phyloP scores from a whole-genome alignment of 257 asterid species.

The Paraleonurus japonicus region DNA sequence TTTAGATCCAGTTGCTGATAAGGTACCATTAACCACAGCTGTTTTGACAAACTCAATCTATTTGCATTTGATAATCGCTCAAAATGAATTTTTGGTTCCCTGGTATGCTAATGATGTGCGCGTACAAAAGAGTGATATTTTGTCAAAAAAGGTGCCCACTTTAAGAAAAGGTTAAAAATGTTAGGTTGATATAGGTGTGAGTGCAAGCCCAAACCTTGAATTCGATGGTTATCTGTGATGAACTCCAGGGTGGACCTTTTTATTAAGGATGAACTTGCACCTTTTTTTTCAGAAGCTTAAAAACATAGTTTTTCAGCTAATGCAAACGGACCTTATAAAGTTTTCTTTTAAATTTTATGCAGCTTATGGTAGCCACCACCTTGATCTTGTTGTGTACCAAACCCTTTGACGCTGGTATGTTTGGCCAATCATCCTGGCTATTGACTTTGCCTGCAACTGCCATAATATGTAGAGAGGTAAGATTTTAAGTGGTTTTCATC shows the following conservation, averaged over 20 bases:
- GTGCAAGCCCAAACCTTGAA: conserved; percentile 9
- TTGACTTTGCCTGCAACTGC: conserved; percentile 85
- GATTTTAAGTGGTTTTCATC: neutral
- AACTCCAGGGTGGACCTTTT: neutral
- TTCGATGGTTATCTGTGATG: neutral
- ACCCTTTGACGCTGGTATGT: conserved; percentile 67
- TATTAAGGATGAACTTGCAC: conserved; percentile 1
- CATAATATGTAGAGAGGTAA: conserved; percentile 95
- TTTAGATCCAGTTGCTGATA: conserved; percentile 99
- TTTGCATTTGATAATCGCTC: conserved; percentile 3
- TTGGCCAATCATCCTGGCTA: conserved; percentile 85
- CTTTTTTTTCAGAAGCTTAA: neutral
- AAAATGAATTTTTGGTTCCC: neutral
- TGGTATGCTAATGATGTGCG: neutral
- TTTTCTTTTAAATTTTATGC: conserved; percentile 26
- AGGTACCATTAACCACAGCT: conserved; percentile 48
- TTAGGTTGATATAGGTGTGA: conserved; percentile 6
- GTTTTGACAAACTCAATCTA: neutral
- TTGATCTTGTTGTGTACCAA: conserved; percentile 86
- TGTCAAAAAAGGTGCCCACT: neutral
- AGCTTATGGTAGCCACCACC: conserved; percentile 98
- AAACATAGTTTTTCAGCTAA: conserved; percentile 4
- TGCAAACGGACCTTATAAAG: conserved; percentile 19
- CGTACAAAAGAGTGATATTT: neutral
- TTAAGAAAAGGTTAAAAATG: neutral